Base-by-base conservation (phyloP, 139 green algal species). In the Gonium pectorale region DNA sequence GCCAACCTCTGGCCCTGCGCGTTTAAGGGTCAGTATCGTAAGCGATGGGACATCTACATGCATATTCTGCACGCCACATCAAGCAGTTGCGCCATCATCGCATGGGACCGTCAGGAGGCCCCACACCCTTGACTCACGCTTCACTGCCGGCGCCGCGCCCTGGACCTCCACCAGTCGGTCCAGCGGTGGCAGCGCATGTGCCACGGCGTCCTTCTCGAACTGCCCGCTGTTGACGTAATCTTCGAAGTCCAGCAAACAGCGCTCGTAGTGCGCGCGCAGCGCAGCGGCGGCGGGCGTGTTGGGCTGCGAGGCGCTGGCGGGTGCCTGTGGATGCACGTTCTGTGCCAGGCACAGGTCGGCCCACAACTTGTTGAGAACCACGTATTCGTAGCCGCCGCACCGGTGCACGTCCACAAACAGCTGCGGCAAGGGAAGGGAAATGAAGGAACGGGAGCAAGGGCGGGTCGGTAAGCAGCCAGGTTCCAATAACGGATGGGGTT, bases 241-340 rank as follows among this genome's bases (percentile, higher is more conserved):
- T 80, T 97, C 94, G 84, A 97, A 97, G 68, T 96, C 93, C 54
- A 97, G 86, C 62, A 97, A 84, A 88, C 91, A 96, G 64, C 89
- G 89, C 81, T 97, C 92, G 81, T 97, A 97, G 89, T 94, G 94
- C 29, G 89, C 80, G 59, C 93, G 92, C 93, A 97, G 95, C 86
- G 92, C 94, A 72, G 90, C 94, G 0, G 86, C 92, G 8, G 92
- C 92, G 35, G 63, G 78, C 60, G 33, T 38, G 62, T 66, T 84
- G 43, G 63, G 44, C 44, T 75, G 62, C 27, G 5, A 24, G 63
- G 15, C 27, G 64, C 83, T 92, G 70, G 93, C 95, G 80, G 95
- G 93, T 22, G 90, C 88, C 2, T 51, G 85, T 29, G 94, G 78
- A 69, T 96, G 91, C 35, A 95, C 40, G 35, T 88, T 82, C 69